These are phyloP conservation scores for Pinus albicaulis DNA, from an alignment of 75 land plant species.

Conservation along the genomic window DNA sequence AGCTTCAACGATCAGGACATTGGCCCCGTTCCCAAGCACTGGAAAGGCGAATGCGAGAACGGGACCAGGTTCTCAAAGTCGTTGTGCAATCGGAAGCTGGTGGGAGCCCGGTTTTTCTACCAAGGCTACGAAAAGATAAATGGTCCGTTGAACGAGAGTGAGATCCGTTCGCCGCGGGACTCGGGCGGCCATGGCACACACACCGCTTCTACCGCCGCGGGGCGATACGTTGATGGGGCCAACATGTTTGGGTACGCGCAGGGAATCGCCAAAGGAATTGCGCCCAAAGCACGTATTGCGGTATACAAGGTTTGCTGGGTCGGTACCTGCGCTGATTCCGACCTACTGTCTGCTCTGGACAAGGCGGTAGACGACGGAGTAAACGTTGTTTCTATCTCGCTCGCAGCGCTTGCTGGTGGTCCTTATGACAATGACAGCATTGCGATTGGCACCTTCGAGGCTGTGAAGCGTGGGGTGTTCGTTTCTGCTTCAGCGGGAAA, in stretches of 20 bases:
- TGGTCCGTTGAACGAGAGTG: constrained; percentile 50
- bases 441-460: constrained; percentile 93
- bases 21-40: constrained; percentile 39
- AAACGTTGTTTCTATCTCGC: constrained; percentile 73
- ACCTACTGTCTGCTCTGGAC: constrained; percentile 90
- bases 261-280: constrained; percentile 85
- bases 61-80: constrained; percentile 27
- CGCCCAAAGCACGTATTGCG: constrained; percentile 76
- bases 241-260: constrained; percentile 63
- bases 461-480: constrained; percentile 58
- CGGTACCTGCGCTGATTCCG: constrained; percentile 84
- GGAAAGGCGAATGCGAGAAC: constrained; percentile 57
- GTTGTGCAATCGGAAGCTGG: constrained; percentile 66
- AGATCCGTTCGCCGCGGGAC: constrained; percentile 64
- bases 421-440: constrained; percentile 71
- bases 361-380: constrained; percentile 85
- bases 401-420: constrained; percentile 69
- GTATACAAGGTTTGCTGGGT: constrained; percentile 95
- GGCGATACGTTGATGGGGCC: constrained; percentile 53
- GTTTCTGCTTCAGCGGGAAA: constrained; percentile 95
- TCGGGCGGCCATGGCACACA: constrained; percentile 94
- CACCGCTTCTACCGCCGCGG: constrained; percentile 92
- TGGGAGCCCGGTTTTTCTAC: constrained; percentile 74
- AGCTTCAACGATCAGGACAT: constrained; percentile 67
- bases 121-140: constrained; percentile 68